A percentile compares a stretch with the other conserved stretches of the same genome.
Evolutionary conservation across 352 stramenopile species (phyloP).

Genomic region (Detonula confervacea): DNA sequence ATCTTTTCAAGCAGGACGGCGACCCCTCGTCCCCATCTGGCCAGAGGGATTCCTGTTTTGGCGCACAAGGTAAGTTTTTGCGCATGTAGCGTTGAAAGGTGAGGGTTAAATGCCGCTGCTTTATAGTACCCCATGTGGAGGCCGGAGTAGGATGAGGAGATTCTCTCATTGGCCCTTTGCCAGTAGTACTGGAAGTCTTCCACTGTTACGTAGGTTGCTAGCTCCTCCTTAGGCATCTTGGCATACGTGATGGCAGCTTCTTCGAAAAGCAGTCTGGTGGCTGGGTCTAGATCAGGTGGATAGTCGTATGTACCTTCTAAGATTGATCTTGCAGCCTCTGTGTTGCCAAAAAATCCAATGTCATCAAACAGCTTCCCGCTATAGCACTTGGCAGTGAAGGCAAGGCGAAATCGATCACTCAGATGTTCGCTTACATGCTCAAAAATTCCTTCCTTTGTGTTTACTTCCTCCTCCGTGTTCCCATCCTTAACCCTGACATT

Average conservation of each 20-base stretch:
- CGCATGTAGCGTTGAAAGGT: not conserved
- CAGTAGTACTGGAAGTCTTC: constrained; percentile 14
- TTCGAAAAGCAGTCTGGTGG: not conserved
- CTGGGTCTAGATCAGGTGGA: not conserved
- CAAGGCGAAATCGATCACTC: not conserved
- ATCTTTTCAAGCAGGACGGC: constrained; percentile 14
- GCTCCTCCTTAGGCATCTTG: not conserved
- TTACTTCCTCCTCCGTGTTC: too few species aligned
- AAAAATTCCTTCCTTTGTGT: not conserved
- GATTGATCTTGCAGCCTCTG: not conserved
- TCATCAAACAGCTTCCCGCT: not conserved
- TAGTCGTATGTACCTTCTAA: not conserved
- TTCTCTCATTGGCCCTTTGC: not conserved
- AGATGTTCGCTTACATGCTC: not conserved
- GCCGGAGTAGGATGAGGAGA: not conserved
- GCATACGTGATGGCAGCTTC: not conserved
- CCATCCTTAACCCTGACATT: not conserved
- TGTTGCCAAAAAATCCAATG: constrained; percentile 8
- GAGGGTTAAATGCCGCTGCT: not conserved
- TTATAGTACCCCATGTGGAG: constrained; percentile 1
- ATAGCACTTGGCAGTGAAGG: not conserved
- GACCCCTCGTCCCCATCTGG: not conserved
- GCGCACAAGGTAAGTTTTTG: not conserved
- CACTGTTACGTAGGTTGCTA: constrained; percentile 3
- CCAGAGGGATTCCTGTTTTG: not conserved